These are phyloP conservation scores for Batkoa obscura DNA, from an alignment of 371 early-diverging fungal species.

Conservation along the genomic window DNA sequence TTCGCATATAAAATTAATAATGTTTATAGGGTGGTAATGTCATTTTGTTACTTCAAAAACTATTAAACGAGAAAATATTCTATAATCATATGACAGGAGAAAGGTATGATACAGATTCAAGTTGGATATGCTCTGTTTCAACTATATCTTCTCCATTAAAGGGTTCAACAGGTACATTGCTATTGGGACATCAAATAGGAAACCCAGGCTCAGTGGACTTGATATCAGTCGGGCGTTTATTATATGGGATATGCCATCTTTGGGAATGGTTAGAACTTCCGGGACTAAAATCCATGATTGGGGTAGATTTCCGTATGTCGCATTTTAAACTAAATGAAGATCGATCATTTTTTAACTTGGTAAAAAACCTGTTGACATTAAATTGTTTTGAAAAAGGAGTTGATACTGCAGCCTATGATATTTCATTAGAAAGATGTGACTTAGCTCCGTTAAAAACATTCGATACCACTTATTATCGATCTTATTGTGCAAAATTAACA, in stretches of 20 bases:
- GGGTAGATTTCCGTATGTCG: neutral
- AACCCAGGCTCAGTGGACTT: neutral
- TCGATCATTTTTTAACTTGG: neutral
- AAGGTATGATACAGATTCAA: neutral
- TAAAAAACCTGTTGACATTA: neutral
- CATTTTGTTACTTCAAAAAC: neutral
- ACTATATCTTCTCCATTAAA: neutral
- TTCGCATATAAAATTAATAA: too few relatives aligned
- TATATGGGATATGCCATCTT: neutral
- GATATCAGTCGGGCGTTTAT: neutral
- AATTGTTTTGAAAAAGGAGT: neutral
- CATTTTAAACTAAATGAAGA: neutral
- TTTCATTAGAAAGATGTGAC: neutral
- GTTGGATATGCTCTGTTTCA: neutral
- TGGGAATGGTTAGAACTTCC: neutral
- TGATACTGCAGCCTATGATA: neutral
- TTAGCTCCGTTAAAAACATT: neutral
- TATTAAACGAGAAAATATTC: neutral
- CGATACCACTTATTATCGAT: neutral
- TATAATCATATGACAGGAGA: neutral
- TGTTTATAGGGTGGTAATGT: neutral
- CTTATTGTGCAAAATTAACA: neutral
- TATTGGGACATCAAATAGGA: neutral
- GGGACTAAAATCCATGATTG: neutral
- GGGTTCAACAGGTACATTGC: neutral